phyloP scores from a whole-genome alignment of 2,329 filamentous ascomycete species.

The Xylariaceae sp. region DNA sequence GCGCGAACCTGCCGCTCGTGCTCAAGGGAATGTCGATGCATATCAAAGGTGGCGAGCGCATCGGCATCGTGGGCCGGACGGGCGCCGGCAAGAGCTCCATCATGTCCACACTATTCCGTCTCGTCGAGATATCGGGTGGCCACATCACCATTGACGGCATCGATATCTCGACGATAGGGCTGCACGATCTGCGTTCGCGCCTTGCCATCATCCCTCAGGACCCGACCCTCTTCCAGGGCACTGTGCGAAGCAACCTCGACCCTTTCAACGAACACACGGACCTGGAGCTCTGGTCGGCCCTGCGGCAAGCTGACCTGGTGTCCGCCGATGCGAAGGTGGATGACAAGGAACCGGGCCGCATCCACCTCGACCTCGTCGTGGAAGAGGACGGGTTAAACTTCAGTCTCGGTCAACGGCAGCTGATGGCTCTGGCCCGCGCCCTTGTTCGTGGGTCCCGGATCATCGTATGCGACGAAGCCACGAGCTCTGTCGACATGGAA shows the following conservation, averaged over 20 bases:
- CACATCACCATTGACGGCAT: constrained; percentile 61
- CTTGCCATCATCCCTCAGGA: constrained; percentile 82
- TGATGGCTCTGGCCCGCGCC: constrained; percentile 89
- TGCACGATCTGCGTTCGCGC: constrained; percentile 69
- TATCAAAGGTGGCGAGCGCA: constrained; percentile 68
- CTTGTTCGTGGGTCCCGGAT: constrained; percentile 83
- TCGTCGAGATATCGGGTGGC: constrained; percentile 60
- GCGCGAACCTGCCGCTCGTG: constrained; percentile 65
- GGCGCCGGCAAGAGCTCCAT: constrained; percentile 80
- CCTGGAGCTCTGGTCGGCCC: constrained; percentile 69
- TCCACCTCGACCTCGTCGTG: constrained; percentile 77
- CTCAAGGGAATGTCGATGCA: constrained; percentile 67
- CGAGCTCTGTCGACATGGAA: constrained; percentile 88
- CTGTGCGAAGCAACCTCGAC: constrained; percentile 73
- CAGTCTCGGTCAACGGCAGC: constrained; percentile 87
- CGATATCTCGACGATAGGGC: constrained; percentile 66
- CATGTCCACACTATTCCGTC: constrained; percentile 75
- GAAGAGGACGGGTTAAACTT: constrained; percentile 97
- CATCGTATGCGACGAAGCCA: constrained; percentile 96
- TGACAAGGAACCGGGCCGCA: constrained; percentile 42
- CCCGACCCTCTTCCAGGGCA: constrained; percentile 76
- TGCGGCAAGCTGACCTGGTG: constrained; percentile 72
- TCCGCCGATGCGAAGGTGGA: constrained; percentile 43
- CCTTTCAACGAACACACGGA: constrained; percentile 76
- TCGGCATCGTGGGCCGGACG: constrained; percentile 76